phyloP scores from a whole-genome alignment of 257 asterid species.

The Phtheirospermum japonicum region DNA sequence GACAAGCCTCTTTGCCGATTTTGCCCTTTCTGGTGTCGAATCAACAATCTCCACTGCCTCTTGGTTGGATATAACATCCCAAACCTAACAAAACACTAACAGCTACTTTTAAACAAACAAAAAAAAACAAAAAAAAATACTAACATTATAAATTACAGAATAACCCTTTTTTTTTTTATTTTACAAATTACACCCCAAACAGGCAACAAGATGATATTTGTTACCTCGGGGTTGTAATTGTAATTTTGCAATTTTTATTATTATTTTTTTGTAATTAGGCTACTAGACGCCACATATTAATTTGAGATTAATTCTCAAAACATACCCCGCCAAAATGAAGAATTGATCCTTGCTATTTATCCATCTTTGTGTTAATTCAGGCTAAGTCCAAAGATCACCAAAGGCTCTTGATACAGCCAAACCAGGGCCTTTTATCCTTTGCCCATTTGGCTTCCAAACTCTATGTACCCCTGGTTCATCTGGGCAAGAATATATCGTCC shows the following conservation, averaged over 20 bases:
- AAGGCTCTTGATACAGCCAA: conserved; percentile 77
- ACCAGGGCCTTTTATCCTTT: conserved; percentile 60
- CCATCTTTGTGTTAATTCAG: conserved; percentile 57
- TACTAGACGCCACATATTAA: too few relatives aligned
- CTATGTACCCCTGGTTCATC: too few relatives aligned
- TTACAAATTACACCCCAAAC: too few relatives aligned
- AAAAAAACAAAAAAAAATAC: not conserved
- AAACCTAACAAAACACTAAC: conserved; percentile 40
- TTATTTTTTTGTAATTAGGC: too few relatives aligned
- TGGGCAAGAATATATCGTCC: too few relatives aligned
- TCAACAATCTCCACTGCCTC: too few relatives aligned
- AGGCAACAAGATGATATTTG: too few relatives aligned
- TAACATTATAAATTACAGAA: too few relatives aligned
- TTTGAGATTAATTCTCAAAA: too few relatives aligned
- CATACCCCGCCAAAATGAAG: conserved; percentile 80
- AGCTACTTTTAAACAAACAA: not conserved
- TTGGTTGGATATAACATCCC: too few relatives aligned
- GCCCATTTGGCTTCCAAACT: conserved; percentile 68
- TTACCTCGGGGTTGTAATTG: not conserved
- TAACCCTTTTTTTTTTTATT: too few relatives aligned
- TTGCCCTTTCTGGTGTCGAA: conserved; percentile 43
- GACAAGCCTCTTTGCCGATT: conserved; percentile 60
- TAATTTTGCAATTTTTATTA: too few relatives aligned
- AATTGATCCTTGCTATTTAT: conserved; percentile 55
- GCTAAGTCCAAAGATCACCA: conserved; percentile 82